Conservation (phyloP, 2,329 filamentous ascomycete species). For the Tolypocladium guangdongense region DNA sequence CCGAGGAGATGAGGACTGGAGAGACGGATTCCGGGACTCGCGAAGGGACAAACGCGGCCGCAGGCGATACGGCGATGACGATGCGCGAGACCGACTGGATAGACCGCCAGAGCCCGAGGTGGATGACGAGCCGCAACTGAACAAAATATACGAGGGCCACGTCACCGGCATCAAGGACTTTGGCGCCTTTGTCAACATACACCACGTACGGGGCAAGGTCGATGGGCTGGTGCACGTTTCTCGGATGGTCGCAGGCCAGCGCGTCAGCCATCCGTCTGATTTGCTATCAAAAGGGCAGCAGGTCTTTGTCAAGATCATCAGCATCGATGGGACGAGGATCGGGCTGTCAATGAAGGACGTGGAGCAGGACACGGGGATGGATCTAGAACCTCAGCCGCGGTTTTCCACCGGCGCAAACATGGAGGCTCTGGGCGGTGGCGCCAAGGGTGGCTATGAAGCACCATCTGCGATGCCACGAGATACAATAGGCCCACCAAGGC, state of each 20-base stretch:
- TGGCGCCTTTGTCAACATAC: constrained; percentile 88
- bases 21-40: constrained; percentile 19
- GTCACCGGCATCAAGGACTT: constrained; percentile 94
- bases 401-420: constrained; percentile 87
- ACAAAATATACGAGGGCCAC: constrained; percentile 82
- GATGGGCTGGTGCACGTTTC: constrained; percentile 93
- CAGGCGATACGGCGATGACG: constrained; percentile 28
- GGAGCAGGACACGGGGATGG: constrained; percentile 77
- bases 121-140: constrained; percentile 69
- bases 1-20: constrained; percentile 34
- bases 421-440: constrained; percentile 61
- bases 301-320: constrained; percentile 88
- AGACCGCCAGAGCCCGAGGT: constrained; percentile 60
- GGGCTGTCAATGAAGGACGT: constrained; percentile 96
- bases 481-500: constrained; percentile 33
- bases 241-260: constrained; percentile 69
- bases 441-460: constrained; percentile 45
- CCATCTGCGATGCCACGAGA: constrained; percentile 24
- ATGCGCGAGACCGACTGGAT: constrained; percentile 47
- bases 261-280: constrained; percentile 88
- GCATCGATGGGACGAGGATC: constrained; percentile 70
- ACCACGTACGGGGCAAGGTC: constrained; percentile 75
- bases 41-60: constrained; percentile 24
- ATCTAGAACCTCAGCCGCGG: constrained; percentile 66
- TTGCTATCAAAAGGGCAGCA: constrained; percentile 68